Conservation (phyloP, 768 basidiomycete species). For the Calocybe indica region DNA sequence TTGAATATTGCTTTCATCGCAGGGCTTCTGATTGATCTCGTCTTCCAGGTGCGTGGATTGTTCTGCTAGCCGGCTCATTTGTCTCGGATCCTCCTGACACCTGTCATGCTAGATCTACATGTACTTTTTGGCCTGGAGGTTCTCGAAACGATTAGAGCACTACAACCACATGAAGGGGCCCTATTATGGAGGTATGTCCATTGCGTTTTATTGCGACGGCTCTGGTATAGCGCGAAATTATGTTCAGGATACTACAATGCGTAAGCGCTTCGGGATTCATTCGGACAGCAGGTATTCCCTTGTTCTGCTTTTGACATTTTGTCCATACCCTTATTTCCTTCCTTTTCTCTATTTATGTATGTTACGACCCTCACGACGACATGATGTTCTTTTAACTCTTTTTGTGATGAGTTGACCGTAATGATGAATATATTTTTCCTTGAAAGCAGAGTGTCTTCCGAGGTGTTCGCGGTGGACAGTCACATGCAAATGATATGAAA, state of each 20-base stretch:
- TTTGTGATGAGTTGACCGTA: slow-evolving; percentile 18
- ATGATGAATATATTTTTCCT: slow-evolving; percentile 11
- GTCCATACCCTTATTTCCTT: slow-evolving; percentile 12
- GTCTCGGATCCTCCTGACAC: neutral
- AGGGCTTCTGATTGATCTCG: slow-evolving; percentile 56
- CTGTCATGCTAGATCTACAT: slow-evolving; percentile 53
- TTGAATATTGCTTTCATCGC: slow-evolving; percentile 64
- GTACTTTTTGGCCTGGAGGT: slow-evolving; percentile 73
- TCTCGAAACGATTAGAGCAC: slow-evolving; percentile 63
- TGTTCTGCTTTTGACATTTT: slow-evolving; percentile 19
- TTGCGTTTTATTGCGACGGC: slow-evolving; percentile 10
- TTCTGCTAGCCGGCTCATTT: neutral
- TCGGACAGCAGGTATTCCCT: slow-evolving; percentile 18
- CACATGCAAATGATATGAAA: no score
- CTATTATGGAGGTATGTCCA: slow-evolving; percentile 47
- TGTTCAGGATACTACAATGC: slow-evolving; percentile 48
- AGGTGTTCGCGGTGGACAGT: no score
- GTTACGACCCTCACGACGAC: slow-evolving; percentile 28
- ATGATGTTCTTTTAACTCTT: slow-evolving; percentile 14
- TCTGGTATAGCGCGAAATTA: slow-evolving; percentile 18
- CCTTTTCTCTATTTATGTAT: slow-evolving; percentile 21
- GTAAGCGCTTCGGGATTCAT: slow-evolving; percentile 21
- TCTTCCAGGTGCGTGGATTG: slow-evolving; percentile 49
- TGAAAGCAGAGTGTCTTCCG: neutral
- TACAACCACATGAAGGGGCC: slow-evolving; percentile 62